Percentiles rank a stretch among this genome's conserved stretches.
These are phyloP conservation scores for Pelargonium fulgidum DNA, from an alignment of 441 rosid species.

Conservation along the genomic window DNA sequence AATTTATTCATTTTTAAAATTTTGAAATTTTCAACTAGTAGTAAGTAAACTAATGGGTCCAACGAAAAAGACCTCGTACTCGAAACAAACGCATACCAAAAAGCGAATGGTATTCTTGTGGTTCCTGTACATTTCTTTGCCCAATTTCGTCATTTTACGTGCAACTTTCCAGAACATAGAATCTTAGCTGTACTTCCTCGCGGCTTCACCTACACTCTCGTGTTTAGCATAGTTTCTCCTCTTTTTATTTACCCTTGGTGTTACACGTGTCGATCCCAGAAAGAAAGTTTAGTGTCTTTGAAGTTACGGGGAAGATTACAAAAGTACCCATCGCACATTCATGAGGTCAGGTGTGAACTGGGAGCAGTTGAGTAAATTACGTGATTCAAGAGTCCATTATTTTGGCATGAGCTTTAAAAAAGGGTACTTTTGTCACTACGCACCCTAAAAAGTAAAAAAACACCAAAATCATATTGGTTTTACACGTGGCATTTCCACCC, in stretches of 20 bases:
- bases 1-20: background rate
- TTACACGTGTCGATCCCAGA: background rate
- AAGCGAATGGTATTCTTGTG: slow-evolving; percentile 4
- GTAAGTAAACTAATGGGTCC: slow-evolving; percentile 7
- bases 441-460: slow-evolving; percentile 7
- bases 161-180: slow-evolving; percentile 6
- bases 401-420: slow-evolving; percentile 17
- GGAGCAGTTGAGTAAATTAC: too few relatives aligned
- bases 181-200: slow-evolving; percentile 9
- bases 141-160: slow-evolving; percentile 21
- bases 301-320: slow-evolving; percentile 12
- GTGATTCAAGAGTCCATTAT: background rate
- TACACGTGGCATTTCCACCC: too few relatives aligned
- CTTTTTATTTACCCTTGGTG: background rate
- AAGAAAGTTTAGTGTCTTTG: background rate
- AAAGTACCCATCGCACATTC: background rate
- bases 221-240: background rate
- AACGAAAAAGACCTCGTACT: background rate
- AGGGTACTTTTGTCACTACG: slow-evolving; percentile 24
- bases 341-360: too few relatives aligned
- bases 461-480: too few relatives aligned
- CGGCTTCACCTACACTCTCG: background rate
- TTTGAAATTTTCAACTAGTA: background rate
- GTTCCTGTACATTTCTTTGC: slow-evolving; percentile 2
- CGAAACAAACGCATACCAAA: background rate